Evolutionary conservation across 495 filamentous ascomycete species (phyloP).

Genomic region (Beverwykella pulmonaria): DNA sequence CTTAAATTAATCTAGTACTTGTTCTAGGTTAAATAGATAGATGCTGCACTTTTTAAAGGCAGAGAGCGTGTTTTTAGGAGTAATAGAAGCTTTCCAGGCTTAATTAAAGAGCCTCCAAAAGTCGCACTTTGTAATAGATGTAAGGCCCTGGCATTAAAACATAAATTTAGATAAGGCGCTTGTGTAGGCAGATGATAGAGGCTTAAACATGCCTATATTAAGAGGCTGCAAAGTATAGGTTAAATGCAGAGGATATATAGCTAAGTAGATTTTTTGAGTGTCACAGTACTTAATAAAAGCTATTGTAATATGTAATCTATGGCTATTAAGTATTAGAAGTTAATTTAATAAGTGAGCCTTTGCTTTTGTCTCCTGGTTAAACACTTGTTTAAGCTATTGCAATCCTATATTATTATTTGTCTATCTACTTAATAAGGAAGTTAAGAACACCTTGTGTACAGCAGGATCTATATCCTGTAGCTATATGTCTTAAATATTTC

Average conservation of each 20-base stretch:
- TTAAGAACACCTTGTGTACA: background rate
- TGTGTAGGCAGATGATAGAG: constrained; percentile 5
- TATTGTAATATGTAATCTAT: background rate
- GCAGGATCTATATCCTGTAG: background rate
- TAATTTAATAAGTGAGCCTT: background rate
- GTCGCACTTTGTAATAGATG: constrained; percentile 13
- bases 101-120: constrained; percentile 16
- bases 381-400: constrained; percentile 1
- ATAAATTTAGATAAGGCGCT: constrained; percentile 4
- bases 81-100: constrained; percentile 2
- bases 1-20: constrained; percentile 12
- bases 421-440: background rate
- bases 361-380: background rate
- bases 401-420: background rate
- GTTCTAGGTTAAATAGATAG: background rate
- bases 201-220: constrained; percentile 21
- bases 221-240: constrained; percentile 24
- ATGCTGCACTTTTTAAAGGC: constrained; percentile 5
- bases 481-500: background rate
- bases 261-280: constrained; percentile 14
- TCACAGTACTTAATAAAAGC: background rate
- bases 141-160: background rate
- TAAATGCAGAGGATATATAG: constrained; percentile 11
- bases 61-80: background rate
- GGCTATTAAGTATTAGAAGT: background rate